A percentile compares a stretch with the other conserved stretches of the same genome.
These are phyloP conservation scores for Plasmodium berghei DNA, from an alignment of 169 alveolate species.

Conservation along the genomic window DNA sequence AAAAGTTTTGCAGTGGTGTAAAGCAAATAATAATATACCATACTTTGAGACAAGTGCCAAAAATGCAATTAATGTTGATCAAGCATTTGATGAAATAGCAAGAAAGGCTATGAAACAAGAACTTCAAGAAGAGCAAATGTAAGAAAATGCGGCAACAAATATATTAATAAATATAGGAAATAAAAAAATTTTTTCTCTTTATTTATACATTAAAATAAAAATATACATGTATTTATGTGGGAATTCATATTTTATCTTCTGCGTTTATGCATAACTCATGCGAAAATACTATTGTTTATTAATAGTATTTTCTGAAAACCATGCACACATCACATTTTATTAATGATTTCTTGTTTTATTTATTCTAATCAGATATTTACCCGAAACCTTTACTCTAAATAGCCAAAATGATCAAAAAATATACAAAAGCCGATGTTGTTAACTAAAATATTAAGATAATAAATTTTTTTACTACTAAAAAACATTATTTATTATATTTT, in stretches of 20 bases:
- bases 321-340: neutral
- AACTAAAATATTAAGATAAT: constrained; percentile 13
- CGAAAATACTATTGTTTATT: neutral
- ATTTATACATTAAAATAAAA: neutral
- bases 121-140: constrained; percentile 90
- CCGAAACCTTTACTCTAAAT: constrained; percentile 71
- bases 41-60: constrained; percentile 98
- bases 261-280: neutral
- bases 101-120: constrained; percentile 90
- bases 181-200: neutral
- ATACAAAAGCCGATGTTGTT: constrained; percentile 62
- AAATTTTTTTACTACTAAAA: constrained; percentile 25
- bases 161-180: neutral
- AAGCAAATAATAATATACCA: constrained; percentile 92
- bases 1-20: constrained; percentile 95
- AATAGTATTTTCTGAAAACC: neutral
- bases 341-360: neutral
- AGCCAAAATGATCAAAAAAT: constrained; percentile 54
- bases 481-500: constrained; percentile 8
- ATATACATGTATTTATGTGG: neutral
- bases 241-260: neutral
- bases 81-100: constrained; percentile 95
- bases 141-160: constrained; percentile 40
- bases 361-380: constrained; percentile 60
- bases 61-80: constrained; percentile 95